Evolutionary conservation across 345 rosid genomes (phyloP).

Genomic region (Clausena lansium): DNA sequence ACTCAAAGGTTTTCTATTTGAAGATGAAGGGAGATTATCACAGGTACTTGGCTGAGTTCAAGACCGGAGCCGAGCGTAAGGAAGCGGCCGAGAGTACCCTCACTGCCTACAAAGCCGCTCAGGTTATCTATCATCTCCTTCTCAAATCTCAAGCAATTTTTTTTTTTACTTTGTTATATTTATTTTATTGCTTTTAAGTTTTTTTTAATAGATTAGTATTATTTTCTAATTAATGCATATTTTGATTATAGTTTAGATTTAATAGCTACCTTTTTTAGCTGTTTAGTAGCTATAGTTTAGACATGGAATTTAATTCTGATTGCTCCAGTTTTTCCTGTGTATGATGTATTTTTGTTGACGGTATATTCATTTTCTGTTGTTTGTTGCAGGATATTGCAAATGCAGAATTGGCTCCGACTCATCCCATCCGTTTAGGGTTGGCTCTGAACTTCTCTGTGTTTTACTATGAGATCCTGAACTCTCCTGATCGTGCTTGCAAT

Average conservation of each 20-base stretch:
- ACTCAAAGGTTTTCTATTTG: slow-evolving; percentile 81
- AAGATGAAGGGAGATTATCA: slow-evolving; percentile 96
- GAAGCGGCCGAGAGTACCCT: slow-evolving; percentile 87
- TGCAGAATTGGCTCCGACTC: slow-evolving; percentile 82
- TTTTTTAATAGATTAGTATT: too few species aligned
- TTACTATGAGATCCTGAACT: slow-evolving; percentile 85
- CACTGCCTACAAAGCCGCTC: slow-evolving; percentile 84
- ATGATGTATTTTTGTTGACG: neutral
- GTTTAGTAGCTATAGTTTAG: neutral
- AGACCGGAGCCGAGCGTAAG: slow-evolving; percentile 78
- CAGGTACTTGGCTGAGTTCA: slow-evolving; percentile 85
- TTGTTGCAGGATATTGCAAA: slow-evolving; percentile 74
- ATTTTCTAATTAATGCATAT: neutral
- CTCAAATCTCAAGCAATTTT: neutral
- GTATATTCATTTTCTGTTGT: neutral
- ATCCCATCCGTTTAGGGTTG: slow-evolving; percentile 86
- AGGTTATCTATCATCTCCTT: slow-evolving; percentile 37
- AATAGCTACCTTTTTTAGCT: neutral
- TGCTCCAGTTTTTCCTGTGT: neutral
- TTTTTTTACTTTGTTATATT: neutral
- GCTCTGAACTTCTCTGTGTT: slow-evolving; percentile 92
- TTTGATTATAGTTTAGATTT: neutral
- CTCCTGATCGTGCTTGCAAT: slow-evolving; percentile 94
- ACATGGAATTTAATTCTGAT: neutral
- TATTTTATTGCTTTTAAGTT: neutral